Conservation (phyloP, 371 early-diverging fungal species). For the Mucor saturninus region DNA sequence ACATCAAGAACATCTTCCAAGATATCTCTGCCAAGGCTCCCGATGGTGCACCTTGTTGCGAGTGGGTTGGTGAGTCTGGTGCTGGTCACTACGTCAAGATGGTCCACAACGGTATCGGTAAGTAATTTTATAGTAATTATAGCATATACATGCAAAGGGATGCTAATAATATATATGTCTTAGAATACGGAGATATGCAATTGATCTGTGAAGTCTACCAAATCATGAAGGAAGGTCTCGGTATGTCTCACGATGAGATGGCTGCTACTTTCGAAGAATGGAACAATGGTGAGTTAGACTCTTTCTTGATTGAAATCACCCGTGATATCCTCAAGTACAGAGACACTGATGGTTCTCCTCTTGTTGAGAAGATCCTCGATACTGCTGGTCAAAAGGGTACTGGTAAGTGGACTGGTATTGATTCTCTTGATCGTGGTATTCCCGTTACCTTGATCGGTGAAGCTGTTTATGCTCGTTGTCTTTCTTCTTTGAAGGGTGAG, state of each 20-base stretch:
- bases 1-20: conserved; percentile 94
- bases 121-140: conserved; percentile 1
- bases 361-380: conserved; percentile 96
- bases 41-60: conserved; percentile 95
- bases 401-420: conserved; percentile 98
- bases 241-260: conserved; percentile 86
- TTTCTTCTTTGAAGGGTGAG: conserved; percentile 95
- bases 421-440: conserved; percentile 91
- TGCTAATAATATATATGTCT: not conserved
- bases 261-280: conserved; percentile 87
- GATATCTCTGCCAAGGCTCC: conserved; percentile 91
- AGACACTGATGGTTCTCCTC: conserved; percentile 82
- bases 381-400: conserved; percentile 99
- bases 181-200: conserved; percentile 99
- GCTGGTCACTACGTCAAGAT: conserved; percentile 99
- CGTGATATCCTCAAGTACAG: conserved; percentile 91
- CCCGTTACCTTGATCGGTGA: conserved; percentile 97
- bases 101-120: conserved; percentile 99
- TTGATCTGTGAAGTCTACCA: conserved; percentile 97
- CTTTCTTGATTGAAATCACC: conserved; percentile 97
- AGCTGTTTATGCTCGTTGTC: conserved; percentile 96
- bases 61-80: conserved; percentile 98
- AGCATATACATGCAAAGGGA: not conserved
- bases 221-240: conserved; percentile 86
- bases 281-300: conserved; percentile 96